Conservation (phyloP, 129 eudicot genomes). For the Flaveria sonorensis region DNA sequence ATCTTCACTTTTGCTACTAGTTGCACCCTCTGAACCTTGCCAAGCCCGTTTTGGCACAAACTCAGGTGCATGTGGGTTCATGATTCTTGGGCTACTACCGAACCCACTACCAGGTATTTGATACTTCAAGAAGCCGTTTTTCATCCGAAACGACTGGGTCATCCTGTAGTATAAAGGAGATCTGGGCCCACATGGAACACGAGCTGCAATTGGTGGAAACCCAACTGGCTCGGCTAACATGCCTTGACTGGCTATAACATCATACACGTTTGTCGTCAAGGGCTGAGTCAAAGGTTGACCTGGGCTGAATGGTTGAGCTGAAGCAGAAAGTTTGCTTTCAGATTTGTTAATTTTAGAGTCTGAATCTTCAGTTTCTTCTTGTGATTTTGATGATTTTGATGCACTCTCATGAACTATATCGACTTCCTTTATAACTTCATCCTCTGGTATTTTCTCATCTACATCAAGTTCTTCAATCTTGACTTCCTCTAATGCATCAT, state of each 20-base stretch:
- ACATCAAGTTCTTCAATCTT: slow-evolving; percentile 32
- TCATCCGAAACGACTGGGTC: slow-evolving; percentile 57
- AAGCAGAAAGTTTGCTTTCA: slow-evolving; percentile 93
- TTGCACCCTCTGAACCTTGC: slow-evolving; percentile 47
- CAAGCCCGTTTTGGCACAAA: slow-evolving; percentile 74
- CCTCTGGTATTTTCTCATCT: slow-evolving; percentile 47
- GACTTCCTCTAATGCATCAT: slow-evolving; percentile 45
- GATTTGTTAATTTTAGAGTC: slow-evolving; percentile 34
- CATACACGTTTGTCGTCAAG: slow-evolving; percentile 51
- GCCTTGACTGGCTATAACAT: slow-evolving; percentile 67
- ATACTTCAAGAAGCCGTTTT: slow-evolving; percentile 58
- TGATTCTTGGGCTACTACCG: slow-evolving; percentile 50
- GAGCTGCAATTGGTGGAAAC: slow-evolving; percentile 87
- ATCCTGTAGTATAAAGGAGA: slow-evolving; percentile 74
- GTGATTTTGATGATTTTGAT: slow-evolving; percentile 32
- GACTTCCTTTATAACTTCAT: slow-evolving; percentile 54
- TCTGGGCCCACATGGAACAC: slow-evolving; percentile 96
- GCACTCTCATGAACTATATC: slow-evolving; percentile 43
- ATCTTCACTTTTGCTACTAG: slow-evolving; percentile 42
- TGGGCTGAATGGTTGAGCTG: slow-evolving; percentile 93
- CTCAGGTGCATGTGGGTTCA: slow-evolving; percentile 99
- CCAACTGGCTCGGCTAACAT: slow-evolving; percentile 66
- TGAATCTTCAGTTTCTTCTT: slow-evolving; percentile 39
- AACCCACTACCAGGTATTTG: slow-evolving; percentile 55
- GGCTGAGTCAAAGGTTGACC: slow-evolving; percentile 55